Conservation (phyloP, 225 moss, liverwort and hornwort species). For the Pleurozium schreberi region DNA sequence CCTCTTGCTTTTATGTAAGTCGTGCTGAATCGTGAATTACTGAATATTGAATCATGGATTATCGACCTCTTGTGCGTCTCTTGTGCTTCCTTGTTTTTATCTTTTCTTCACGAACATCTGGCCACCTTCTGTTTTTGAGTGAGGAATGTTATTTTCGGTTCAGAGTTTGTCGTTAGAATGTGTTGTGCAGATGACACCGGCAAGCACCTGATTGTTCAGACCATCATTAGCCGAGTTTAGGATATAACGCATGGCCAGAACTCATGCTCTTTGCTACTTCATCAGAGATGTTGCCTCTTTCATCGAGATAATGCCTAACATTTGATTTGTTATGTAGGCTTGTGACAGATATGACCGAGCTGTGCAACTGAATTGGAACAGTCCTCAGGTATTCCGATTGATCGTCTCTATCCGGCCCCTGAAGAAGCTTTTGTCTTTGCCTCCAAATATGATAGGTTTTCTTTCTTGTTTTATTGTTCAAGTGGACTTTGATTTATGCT, state of each 20-base stretch:
- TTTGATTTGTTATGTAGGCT: conserved; percentile 42
- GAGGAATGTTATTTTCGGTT: neutral
- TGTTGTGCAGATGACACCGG: neutral
- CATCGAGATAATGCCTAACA: neutral
- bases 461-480: neutral
- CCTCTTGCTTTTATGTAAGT: neutral
- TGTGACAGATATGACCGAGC: conserved; percentile 92
- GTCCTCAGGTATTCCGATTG: conserved; percentile 64
- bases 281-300: neutral
- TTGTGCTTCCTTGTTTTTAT: neutral
- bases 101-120: neutral
- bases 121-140: neutral
- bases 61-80: neutral
- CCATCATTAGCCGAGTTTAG: neutral
- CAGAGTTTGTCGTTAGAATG: neutral
- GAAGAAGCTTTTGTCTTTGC: neutral
- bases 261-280: neutral
- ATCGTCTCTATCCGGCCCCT: neutral
- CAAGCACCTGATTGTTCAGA: neutral
- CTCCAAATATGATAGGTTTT: neutral
- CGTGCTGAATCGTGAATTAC: neutral
- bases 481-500: neutral
- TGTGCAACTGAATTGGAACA: conserved; percentile 99
- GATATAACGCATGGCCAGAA: neutral
- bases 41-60: neutral